phyloP scores from a whole-genome alignment of 2,329 filamentous ascomycete genomes.

The Cercospora janseana region DNA sequence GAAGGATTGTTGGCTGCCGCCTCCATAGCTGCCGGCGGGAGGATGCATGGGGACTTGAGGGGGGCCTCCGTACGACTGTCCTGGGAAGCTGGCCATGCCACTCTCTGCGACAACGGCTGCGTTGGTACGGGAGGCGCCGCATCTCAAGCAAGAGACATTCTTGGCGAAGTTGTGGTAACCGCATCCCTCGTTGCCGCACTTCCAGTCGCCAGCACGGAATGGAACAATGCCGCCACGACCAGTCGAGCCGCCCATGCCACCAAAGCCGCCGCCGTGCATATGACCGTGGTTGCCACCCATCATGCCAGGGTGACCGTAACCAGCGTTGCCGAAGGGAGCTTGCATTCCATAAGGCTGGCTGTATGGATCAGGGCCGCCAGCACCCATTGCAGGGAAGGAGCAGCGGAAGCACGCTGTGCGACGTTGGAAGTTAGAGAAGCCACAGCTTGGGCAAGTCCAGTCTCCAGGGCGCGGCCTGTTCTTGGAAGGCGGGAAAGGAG shows the following conservation, averaged over 20 bases:
- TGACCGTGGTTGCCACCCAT: conserved; percentile 71
- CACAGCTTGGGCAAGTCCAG: conserved; percentile 98
- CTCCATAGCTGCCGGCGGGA: conserved; percentile 70
- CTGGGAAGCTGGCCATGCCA: conserved; percentile 54
- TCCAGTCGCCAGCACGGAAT: conserved; percentile 98
- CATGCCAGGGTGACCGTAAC: conserved; percentile 68
- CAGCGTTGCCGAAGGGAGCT: conserved; percentile 41
- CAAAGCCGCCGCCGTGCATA: conserved; percentile 56
- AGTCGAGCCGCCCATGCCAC: conserved; percentile 61
- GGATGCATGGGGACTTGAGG: conserved; percentile 71
- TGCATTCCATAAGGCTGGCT: conserved; percentile 44
- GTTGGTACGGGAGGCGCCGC: conserved; percentile 88
- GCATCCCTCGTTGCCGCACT: conserved; percentile 95
- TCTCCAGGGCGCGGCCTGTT: conserved; percentile 95
- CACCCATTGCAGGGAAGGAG: conserved; percentile 92
- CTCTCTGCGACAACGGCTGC: conserved; percentile 94
- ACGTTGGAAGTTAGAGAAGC: conserved; percentile 98
- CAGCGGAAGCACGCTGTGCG: conserved; percentile 98
- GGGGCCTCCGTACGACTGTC: conserved; percentile 59
- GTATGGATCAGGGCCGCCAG: conserved; percentile 63
- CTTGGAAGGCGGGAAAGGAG: conserved; percentile 96
- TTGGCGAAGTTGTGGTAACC: conserved; percentile 99
- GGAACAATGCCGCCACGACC: conserved; percentile 68
- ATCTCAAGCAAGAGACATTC: conserved; percentile 96
- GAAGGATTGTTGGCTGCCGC: conserved; percentile 30